phyloP scores from a whole-genome alignment of 805 yeast species.

The Schizosaccharomyces lindneri region DNA sequence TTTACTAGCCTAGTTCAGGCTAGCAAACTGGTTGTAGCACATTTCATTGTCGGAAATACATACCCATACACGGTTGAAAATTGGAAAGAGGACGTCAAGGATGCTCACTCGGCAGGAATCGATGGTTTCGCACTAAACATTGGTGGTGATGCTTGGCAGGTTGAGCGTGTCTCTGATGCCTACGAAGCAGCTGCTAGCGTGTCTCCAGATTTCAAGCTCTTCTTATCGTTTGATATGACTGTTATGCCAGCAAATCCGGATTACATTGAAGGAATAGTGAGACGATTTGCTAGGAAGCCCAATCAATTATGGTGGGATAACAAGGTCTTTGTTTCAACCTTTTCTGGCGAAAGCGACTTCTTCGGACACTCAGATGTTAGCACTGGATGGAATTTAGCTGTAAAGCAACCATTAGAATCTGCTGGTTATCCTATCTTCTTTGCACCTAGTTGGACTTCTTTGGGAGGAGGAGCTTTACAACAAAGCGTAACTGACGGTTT shows the following conservation, averaged over 20 bases:
- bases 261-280: background rate
- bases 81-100: background rate
- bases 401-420: background rate
- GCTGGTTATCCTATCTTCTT: constrained; percentile 1
- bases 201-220: background rate
- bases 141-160: constrained; percentile 1
- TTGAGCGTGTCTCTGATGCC: background rate
- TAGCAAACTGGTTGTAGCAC: background rate
- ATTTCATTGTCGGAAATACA: constrained; percentile 1
- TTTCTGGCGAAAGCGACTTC: background rate
- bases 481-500: constrained; percentile 2
- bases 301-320: background rate
- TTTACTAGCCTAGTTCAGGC: background rate
- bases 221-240: background rate
- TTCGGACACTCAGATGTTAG: background rate
- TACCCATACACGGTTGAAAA: background rate
- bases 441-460: constrained; percentile 4
- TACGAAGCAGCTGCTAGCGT: background rate
- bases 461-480: constrained; percentile 1
- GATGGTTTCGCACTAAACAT: constrained; percentile 1
- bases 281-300: background rate
- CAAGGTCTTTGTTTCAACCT: background rate
- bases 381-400: background rate
- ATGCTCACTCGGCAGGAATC: background rate
- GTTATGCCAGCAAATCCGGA: background rate